Evolutionary conservation across 257 asterid species (phyloP), one percentile per base, ranked within the genome.

Genomic region (Fraxinus excelsior): DNA sequence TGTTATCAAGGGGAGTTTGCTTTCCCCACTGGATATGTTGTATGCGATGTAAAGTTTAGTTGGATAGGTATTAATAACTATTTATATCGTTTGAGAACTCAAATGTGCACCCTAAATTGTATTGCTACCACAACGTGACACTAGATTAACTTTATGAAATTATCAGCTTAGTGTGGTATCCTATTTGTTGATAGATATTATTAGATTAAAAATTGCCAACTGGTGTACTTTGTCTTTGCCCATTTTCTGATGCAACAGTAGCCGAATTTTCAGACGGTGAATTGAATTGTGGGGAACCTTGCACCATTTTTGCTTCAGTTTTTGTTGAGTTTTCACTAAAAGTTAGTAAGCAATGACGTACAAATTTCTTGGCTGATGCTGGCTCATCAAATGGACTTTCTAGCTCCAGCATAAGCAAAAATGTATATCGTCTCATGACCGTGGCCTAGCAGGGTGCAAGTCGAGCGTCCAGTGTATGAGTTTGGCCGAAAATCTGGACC

Each of bases 31-130:
- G 31, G n/a, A n/a, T 26, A n/a, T 70, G 73, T 67, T 58, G 76
- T 60, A 70, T 80, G 38, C 13, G 64, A 53, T 58, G 78, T 83
- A 77, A 19, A 80, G 49, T 65, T 42, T 83, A 80, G 77, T 72
- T 67, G 56, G 18, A 42, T 72, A 65, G 53, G 19, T 25, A 26
- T 65, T 8, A 29, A 44, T 37, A 7, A 38, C 65, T 74, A 51
- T 14, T 12, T 1, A 13, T 65, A 32, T 56, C 3, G 53, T 44
- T 44, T 3, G 64, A 53, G 64, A 53, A 53, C 64, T 53, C 11
- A 18, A 46, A 53, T 53, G 64, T 53, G 25, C 25, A 19, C 6
- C 64, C 19, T 13, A 44, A 42, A 44, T 44, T 44, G 19, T 46
- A 18, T 44, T 46, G 6, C 1, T 16, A 14, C 56, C 56, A 7